These are phyloP conservation scores for Emericellopsis atlantica DNA, from an alignment of 2,329 filamentous ascomycete species.

Conservation along the genomic window DNA sequence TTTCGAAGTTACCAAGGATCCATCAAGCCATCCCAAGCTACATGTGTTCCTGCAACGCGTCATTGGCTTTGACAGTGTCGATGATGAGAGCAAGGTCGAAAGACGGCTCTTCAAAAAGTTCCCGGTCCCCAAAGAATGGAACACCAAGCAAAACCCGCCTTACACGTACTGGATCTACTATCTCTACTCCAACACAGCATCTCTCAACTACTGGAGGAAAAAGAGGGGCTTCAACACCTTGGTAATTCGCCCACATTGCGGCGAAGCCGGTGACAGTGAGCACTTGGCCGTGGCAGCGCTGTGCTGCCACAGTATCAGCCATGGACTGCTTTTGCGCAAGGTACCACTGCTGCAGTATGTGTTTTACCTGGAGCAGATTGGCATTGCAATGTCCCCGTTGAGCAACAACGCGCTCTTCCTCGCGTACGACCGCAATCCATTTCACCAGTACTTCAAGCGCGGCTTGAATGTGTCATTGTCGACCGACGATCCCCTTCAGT, in stretches of 20 bases:
- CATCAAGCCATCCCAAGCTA: conserved; percentile 76
- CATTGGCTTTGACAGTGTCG: conserved; percentile 93
- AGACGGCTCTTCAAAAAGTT: conserved; percentile 92
- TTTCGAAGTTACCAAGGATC: conserved; percentile 87
- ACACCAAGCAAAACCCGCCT: conserved; percentile 86
- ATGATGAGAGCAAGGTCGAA: conserved; percentile 96
- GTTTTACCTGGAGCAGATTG: conserved; percentile 96
- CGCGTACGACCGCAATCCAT: conserved; percentile 93
- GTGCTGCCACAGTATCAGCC: conserved; percentile 93
- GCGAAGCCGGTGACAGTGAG: conserved; percentile 93
- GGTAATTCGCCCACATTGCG: conserved; percentile 82
- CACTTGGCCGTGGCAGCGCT: conserved; percentile 85
- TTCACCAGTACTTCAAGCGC: conserved; percentile 87
- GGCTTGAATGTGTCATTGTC: conserved; percentile 93
- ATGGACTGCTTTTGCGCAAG: conserved; percentile 84
- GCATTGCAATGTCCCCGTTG: conserved; percentile 97
- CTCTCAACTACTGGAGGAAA: conserved; percentile 83
- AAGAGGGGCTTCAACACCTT: conserved; percentile 94
- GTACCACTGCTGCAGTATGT: conserved; percentile 92
- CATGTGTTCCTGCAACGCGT: conserved; percentile 92
- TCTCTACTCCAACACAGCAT: conserved; percentile 85
- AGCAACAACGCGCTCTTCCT: conserved; percentile 97
- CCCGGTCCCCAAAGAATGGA: conserved; percentile 79
- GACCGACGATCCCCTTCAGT: conserved; percentile 93
- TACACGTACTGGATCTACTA: conserved; percentile 99